Evolutionary conservation across 2,329 filamentous ascomycete genomes (phyloP).

Genomic region (Aphanoascus verrucosus): DNA sequence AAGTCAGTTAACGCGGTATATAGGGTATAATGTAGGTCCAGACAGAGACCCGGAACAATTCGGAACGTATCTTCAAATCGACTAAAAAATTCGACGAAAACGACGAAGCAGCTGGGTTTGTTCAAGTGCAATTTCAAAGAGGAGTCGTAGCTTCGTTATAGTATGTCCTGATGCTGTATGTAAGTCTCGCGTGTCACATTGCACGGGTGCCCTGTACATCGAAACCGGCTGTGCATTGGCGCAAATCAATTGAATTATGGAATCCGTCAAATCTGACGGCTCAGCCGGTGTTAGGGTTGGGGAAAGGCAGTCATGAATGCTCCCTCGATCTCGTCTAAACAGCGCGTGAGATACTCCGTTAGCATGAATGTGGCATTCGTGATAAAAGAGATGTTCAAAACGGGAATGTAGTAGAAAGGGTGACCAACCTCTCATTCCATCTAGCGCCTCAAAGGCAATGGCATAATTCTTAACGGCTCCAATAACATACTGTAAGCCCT

Average conservation of each 20-base stretch:
- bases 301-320: conserved; percentile 35
- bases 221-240: no score
- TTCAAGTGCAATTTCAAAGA: no score
- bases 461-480: conserved; percentile 32
- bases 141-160: no score
- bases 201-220: no score
- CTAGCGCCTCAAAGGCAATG: conserved; percentile 34
- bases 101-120: no score
- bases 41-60: no score
- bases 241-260: not conserved
- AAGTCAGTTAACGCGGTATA: no score
- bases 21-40: no score
- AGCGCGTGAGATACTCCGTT: not conserved
- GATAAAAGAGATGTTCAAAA: not conserved
- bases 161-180: no score
- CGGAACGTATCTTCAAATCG: no score
- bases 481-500: conserved; percentile 32
- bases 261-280: not conserved
- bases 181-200: no score
- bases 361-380: not conserved
- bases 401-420: not conserved
- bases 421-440: conserved; percentile 35
- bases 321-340: conserved; percentile 33
- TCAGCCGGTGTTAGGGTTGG: conserved; percentile 16
- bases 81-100: no score